Conservation (phyloP, 805 yeast species). For the Kluyveromyces dobzhanskii region DNA sequence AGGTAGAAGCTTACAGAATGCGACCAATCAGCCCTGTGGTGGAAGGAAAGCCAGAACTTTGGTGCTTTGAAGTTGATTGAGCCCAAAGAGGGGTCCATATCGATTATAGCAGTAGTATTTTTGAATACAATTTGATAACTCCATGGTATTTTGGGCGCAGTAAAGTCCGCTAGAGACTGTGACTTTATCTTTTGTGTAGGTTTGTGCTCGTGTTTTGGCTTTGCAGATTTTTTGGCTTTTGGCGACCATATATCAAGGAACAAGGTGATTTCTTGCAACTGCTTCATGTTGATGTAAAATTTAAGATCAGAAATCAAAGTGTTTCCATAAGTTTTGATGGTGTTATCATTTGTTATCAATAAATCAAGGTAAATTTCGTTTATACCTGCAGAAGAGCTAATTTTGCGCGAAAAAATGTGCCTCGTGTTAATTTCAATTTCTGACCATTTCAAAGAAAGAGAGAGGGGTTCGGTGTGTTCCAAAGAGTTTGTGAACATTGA, state of each 20-base stretch:
- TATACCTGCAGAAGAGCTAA: slow-evolving; percentile 60
- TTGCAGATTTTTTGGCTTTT: slow-evolving; percentile 16
- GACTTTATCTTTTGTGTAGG: slow-evolving; percentile 4
- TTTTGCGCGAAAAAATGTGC: slow-evolving; percentile 84
- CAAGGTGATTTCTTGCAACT: slow-evolving; percentile 75
- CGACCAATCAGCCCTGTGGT: slow-evolving; percentile 59
- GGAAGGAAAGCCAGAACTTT: slow-evolving; percentile 58
- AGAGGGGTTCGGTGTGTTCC: slow-evolving; percentile 34
- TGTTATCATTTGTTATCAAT: slow-evolving; percentile 37
- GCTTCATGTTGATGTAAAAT: slow-evolving; percentile 68
- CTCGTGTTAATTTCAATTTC: slow-evolving; percentile 65
- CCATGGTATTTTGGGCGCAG: slow-evolving; percentile 50
- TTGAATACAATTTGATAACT: slow-evolving; percentile 48
- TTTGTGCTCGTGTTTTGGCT: background rate
- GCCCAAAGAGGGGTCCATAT: slow-evolving; percentile 82
- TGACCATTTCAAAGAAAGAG: slow-evolving; percentile 41
- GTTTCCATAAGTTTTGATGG: slow-evolving; percentile 38
- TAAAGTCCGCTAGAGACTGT: slow-evolving; percentile 2
- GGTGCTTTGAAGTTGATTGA: slow-evolving; percentile 46
- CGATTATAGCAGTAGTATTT: slow-evolving; percentile 49
- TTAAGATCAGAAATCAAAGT: slow-evolving; percentile 47
- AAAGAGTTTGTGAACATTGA: slow-evolving; percentile 44
- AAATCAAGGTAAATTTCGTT: slow-evolving; percentile 41
- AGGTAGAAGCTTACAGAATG: slow-evolving; percentile 61
- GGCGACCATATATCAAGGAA: slow-evolving; percentile 82